Percentiles rank a stretch among this genome's conserved stretches.
These are phyloP conservation scores for Blastomyces parvus DNA, from an alignment of 2,329 filamentous ascomycete species.

Conservation along the genomic window DNA sequence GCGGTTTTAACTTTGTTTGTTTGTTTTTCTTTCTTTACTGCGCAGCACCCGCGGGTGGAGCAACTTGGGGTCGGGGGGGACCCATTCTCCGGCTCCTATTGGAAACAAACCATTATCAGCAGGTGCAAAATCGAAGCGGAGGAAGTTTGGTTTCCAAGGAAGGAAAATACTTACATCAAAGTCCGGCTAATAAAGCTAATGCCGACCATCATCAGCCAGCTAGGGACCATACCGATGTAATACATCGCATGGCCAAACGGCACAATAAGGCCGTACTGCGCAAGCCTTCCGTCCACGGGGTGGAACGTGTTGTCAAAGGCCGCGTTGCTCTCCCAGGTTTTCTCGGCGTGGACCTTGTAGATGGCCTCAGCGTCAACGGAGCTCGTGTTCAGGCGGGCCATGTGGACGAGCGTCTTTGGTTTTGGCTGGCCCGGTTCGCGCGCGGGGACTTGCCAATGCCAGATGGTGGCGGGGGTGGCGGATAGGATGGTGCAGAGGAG, in stretches of 20 bases:
- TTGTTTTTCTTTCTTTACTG: slow-evolving; percentile 13
- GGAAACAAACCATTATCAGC: slow-evolving; percentile 11
- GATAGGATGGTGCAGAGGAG: slow-evolving; percentile 54
- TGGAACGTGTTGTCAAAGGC: slow-evolving; percentile 52
- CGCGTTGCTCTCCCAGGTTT: slow-evolving; percentile 43
- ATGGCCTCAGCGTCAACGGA: slow-evolving; percentile 48
- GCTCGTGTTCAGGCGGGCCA: slow-evolving; percentile 48
- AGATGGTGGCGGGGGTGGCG: slow-evolving; percentile 46
- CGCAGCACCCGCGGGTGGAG: slow-evolving; percentile 18
- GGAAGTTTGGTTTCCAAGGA: neutral
- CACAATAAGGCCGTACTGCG: slow-evolving; percentile 44
- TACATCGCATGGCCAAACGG: slow-evolving; percentile 49
- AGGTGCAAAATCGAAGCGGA: slow-evolving; percentile 3
- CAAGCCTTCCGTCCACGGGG: slow-evolving; percentile 50
- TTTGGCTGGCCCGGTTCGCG: slow-evolving; percentile 42
- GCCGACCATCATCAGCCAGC: slow-evolving; percentile 55
- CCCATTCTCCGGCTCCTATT: slow-evolving; percentile 23
- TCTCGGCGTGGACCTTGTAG: slow-evolving; percentile 47
- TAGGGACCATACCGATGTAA: slow-evolving; percentile 49
- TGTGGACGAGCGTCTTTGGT: slow-evolving; percentile 45
- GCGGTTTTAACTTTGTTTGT: too few relatives aligned
- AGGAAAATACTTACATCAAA: slow-evolving; percentile 46
- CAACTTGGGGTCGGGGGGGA: slow-evolving; percentile 11
- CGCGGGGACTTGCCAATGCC: slow-evolving; percentile 50
- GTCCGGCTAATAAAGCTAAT: slow-evolving; percentile 53